phyloP scores from a whole-genome alignment of 345 rosid genomes.

The Cardiospermum halicacabum region DNA sequence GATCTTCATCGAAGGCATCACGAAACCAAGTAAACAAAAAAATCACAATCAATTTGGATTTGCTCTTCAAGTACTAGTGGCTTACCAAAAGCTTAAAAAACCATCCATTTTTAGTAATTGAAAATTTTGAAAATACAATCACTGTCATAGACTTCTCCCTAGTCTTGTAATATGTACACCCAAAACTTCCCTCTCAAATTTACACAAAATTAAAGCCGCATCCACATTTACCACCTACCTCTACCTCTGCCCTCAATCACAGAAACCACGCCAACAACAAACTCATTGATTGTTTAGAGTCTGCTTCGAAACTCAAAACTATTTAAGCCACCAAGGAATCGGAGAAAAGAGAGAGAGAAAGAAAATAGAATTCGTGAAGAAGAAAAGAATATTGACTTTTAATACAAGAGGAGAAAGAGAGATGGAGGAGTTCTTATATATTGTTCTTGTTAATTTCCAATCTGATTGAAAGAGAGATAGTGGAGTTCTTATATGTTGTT shows the following conservation, averaged over 20 bases:
- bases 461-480: too few relatives aligned
- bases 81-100: not conserved
- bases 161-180: constrained; percentile 20
- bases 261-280: constrained; percentile 19
- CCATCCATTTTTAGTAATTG: not conserved
- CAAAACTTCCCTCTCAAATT: constrained; percentile 16
- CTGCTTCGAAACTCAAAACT: constrained; percentile 28
- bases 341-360: constrained; percentile 1
- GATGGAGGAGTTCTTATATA: constrained; percentile 15
- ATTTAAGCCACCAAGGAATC: not conserved
- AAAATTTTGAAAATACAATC: not conserved
- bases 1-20: constrained; percentile 56
- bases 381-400: constrained; percentile 30
- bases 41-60: not conserved
- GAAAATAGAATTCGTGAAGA: constrained; percentile 11
- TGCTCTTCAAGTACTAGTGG: not conserved
- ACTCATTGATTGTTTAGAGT: constrained; percentile 7
- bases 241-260: too few relatives aligned
- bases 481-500: too few relatives aligned
- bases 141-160: not conserved
- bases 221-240: constrained; percentile 5
- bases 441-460: too few relatives aligned
- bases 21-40: not conserved
- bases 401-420: not conserved
- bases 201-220: not conserved